Base-by-base conservation (phyloP, 495 filamentous ascomycete species). In the Aspergillus mulundensis region DNA sequence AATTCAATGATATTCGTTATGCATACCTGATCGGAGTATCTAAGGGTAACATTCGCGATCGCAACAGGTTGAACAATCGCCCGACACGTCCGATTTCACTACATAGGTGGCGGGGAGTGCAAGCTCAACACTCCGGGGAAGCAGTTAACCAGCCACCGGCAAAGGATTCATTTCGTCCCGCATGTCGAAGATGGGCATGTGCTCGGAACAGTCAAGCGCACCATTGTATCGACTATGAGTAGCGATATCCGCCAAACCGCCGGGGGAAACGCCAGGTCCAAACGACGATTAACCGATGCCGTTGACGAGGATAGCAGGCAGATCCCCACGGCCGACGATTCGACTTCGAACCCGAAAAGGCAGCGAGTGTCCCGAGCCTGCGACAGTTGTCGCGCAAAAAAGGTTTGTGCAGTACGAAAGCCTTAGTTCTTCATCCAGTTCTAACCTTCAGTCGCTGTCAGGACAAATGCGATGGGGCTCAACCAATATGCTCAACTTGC, bases 391-490 rank as follows among this genome's bases (percentile, higher is more conserved):
- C 80, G 85, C 23, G 77, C 78, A 8, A 80, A 80, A 44, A 81
- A 85, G n/a, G n/a, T n/a, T n/a, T n/a, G n/a, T n/a, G n/a, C n/a
- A n/a, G n/a, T n/a, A n/a, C n/a, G n/a, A n/a, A n/a, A n/a, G n/a
- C n/a, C n/a, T n/a, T n/a, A n/a, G n/a, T n/a, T n/a, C n/a, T n/a
- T n/a, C n/a, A n/a, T n/a, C n/a, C n/a, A n/a, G n/a, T n/a, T n/a
- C n/a, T n/a, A n/a, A n/a, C n/a, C n/a, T n/a, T n/a, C n/a, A n/a
- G n/a, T n/a, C n/a, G n/a, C n/a, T n/a, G n/a, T n/a, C n/a, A n/a
- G 42, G 84, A 86, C 66, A 86, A 84, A 59, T 88, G 85, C 60
- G 85, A 88, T 56, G 85, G 85, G 0, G 68, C 69, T 12, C 82
- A 82, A 50, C 84, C 86, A 8, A 64, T 76, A 7, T 88, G 86